Base-by-base conservation (phyloP, 495 filamentous ascomycete genomes). In the Aspergillus bridgeri region DNA sequence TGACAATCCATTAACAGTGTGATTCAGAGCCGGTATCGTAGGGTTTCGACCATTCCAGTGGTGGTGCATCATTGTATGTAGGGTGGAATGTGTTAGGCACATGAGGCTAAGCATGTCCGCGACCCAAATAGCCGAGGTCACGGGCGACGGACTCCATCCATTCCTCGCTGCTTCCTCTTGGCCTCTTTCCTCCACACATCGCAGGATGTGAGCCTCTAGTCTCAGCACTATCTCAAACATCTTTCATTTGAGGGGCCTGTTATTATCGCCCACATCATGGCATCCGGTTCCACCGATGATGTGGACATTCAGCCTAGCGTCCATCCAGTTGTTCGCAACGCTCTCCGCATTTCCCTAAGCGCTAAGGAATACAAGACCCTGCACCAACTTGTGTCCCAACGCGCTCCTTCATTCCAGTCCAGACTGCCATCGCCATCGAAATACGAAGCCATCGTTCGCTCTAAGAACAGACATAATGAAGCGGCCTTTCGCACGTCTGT, bases 351-450 rank as follows among this genome's bases (percentile, higher is more conserved):
- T 71, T 90, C 86, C 56, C 82, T 96, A 47, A 92, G 87, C 70
- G 86, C 88, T 47, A 85, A 86, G 69, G 92, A 96, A 67, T 96
- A 96, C 73, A 83, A 87, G 59, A 76, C 86, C 3, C 82, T 96
- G 21, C 89, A 96, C 71, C 85, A 85, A 65, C 87, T 89, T 62
- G 81, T 91, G 33, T 79, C 88, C 54, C 89, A 86, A 59, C 86
- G 86, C 42, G 83, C 86, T 8, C 78, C 81, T 50, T 65, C 70
- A 1, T 51, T 91, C 5, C 81, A 83, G 60, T 81, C 74, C 63
- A 82, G 83, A 42, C 76, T 88, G 13, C 87, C 87, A 19, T 66
- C 74, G n/a, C 83, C 83, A 5, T 65, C 73, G n/a, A 67, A 68
- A 17, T 85, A 79, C 61, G 79, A 83, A 58, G 73, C 71, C 6